Evolutionary conservation across 352 stramenopile species (phyloP), one percentile per base, ranked within the genome.

Genomic region (Pythium rishiriense): DNA sequence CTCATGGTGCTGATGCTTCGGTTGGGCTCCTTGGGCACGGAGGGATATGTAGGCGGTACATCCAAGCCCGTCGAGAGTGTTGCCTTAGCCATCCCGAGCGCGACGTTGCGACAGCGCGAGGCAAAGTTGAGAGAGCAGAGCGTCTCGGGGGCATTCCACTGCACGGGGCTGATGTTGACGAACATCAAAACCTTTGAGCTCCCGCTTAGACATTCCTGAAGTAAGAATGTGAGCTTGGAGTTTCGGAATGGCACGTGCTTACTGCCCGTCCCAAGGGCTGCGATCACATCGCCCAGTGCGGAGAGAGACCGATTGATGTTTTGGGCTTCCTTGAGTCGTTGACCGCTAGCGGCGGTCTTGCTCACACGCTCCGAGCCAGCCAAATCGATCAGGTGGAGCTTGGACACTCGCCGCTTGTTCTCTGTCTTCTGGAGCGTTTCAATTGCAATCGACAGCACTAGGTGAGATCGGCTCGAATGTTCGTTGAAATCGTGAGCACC

Each of bases 211-310:
- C 76, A 93, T 47, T 95, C 85, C 69, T 96, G 85, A 14, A 97
- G 70, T 55, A 96, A 43, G 66, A 94, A 96, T 45, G 88, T 97
- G 25, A 99, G 85, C 72, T 99, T 99, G 10, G 90, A 98, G 74
- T 99, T 97, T 21, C 96, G 88, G 66, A 98, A 99, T 17, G 95
- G 96, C 19, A 99, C 88, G 74, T 99, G 95, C 67, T 98, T 96
- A 62, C 74, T 94, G 47, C 74, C 82, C 1, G 76, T 70, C 10
- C 74, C 87, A 10, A 98, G 82, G 9, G 95, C 89, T 11, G 95
- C 83, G 58, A 99, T 99, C 46, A 99, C 96, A 62, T 99, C 86
- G 7, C 96, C 96, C 9, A 99, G 77, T 7, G 90, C 91, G 2
- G 90, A 97, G 0, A 99, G 75, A 15, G 90, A 98, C 14, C 91